Evolutionary conservation across 192 early-diverging fungal genomes (phyloP), one percentile per base, ranked within the genome.

Genomic region (Dispira parvispora): DNA sequence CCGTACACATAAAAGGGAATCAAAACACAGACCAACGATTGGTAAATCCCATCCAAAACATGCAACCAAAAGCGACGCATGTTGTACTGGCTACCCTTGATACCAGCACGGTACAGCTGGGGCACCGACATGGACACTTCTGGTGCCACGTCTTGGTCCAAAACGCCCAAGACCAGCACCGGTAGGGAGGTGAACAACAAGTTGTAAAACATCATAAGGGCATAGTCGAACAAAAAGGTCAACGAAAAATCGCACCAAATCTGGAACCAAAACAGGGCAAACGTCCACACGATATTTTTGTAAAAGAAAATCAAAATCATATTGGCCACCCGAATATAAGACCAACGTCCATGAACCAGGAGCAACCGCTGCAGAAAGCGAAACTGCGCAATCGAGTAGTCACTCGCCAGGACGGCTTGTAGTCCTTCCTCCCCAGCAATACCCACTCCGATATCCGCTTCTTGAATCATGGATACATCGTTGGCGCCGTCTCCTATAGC

Each of bases 391-490:
- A 98, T 88, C 0, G 88, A 87, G 67, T 93, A 98, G 75, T 98
- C 94, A 25, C 84, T 79, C 3, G 90, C 87, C 88, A 92, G 89
- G 9, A 83, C 87, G 1, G 94, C 94, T 67, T 98, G 92, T 69
- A 93, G 67, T 11, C 94, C 94, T 73, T 98, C 94, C 65, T 92
- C 85, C 46, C 94, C 94, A 16, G 86, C 84, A 62, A 98, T 94
- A 26, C 94, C 94, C 32, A 98, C 73, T 46, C 94, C 94, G 20
- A 98, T 80, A 70, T 98, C 86, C 42, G 94, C 92, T 47, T 90
- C 92, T 73, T 98, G 95, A 64, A 98, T 98, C 95, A 98, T 98
- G 43, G 82, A 82, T 16, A 98, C 92, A 69, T 98, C 95, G 69
- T 98, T 98, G 14, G 92, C 95, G 42, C 92, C 88, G 76, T 98